Percentiles rank a stretch among this genome's conserved stretches.
Evolutionary conservation across 805 yeast species (phyloP).

Genomic region (Wickerhamomyces queroliae): DNA sequence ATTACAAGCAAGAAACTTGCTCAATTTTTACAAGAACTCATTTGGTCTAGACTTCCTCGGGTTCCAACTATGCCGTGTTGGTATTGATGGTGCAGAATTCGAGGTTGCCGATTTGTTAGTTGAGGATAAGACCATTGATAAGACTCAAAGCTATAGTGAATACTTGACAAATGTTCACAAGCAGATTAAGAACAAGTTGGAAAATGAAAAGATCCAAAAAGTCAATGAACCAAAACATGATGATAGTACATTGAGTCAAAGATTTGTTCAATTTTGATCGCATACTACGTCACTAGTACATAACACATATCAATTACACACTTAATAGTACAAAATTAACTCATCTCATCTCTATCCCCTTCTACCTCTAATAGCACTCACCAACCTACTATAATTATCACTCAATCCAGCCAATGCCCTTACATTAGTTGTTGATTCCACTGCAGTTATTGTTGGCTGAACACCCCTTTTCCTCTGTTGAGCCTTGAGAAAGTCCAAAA

Average conservation of each 20-base stretch:
- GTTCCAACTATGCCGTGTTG: constrained; percentile 58
- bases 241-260: constrained; percentile 13
- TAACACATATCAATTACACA: not conserved
- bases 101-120: constrained; percentile 53
- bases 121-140: constrained; percentile 63
- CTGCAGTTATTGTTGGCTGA: not conserved
- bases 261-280: constrained; percentile 12
- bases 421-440: not conserved
- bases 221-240: constrained; percentile 19
- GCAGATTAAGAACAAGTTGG: constrained; percentile 46
- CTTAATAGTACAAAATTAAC: no score
- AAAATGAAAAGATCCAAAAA: constrained; percentile 32
- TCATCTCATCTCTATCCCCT: no score
- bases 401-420: not conserved
- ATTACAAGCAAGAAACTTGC: constrained; percentile 56
- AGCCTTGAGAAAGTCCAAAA: not conserved
- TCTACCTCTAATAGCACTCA: no score
- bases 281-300: not conserved
- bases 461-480: not conserved
- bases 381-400: no score
- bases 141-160: constrained; percentile 55
- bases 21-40: constrained; percentile 47
- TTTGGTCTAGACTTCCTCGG: constrained; percentile 36
- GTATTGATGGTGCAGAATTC: constrained; percentile 42
- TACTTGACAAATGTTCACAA: constrained; percentile 66